phyloP scores from a whole-genome alignment of 768 basidiomycete species.

The Kwoniella shandongensis region DNA sequence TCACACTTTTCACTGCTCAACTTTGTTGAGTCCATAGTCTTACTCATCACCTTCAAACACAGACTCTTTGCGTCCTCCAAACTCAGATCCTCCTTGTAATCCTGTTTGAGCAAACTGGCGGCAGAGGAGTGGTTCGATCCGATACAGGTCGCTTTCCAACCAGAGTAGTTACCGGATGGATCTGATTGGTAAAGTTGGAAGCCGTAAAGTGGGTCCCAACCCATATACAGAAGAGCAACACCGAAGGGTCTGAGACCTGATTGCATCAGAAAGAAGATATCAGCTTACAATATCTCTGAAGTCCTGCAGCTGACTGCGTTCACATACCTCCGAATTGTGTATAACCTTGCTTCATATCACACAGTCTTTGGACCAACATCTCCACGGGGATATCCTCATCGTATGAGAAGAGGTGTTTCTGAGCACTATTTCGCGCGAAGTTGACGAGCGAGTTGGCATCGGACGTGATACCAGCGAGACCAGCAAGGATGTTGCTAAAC shows the following conservation, averaged over 20 bases:
- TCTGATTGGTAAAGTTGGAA: conserved; percentile 99
- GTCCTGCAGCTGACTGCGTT: neutral
- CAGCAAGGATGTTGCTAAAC: conserved; percentile 85
- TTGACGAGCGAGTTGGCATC: conserved; percentile 98
- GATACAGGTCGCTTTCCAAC: conserved; percentile 97
- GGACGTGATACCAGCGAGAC: conserved; percentile 92
- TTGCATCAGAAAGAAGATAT: neutral
- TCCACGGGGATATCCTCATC: conserved; percentile 99
- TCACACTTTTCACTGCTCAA: conserved; percentile 91
- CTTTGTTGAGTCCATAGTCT: conserved; percentile 99
- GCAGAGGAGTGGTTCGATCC: conserved; percentile 86
- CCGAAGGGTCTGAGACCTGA: conserved; percentile 95
- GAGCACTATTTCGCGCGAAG: conserved; percentile 85
- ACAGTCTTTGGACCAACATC: conserved; percentile 85
- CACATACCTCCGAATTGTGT: conserved; percentile 87
- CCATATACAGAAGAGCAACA: conserved; percentile 93
- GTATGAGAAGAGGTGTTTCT: conserved; percentile 81
- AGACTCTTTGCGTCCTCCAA: conserved; percentile 91
- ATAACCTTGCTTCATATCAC: conserved; percentile 97
- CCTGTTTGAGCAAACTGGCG: conserved; percentile 76
- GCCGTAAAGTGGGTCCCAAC: conserved; percentile 90
- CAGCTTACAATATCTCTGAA: neutral
- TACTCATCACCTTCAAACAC: conserved; percentile 92
- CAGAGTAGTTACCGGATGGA: conserved; percentile 96
- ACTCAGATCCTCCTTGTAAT: conserved; percentile 92